Base-by-base conservation (phyloP, 345 rosid species). In the Eutrema japonicum region DNA sequence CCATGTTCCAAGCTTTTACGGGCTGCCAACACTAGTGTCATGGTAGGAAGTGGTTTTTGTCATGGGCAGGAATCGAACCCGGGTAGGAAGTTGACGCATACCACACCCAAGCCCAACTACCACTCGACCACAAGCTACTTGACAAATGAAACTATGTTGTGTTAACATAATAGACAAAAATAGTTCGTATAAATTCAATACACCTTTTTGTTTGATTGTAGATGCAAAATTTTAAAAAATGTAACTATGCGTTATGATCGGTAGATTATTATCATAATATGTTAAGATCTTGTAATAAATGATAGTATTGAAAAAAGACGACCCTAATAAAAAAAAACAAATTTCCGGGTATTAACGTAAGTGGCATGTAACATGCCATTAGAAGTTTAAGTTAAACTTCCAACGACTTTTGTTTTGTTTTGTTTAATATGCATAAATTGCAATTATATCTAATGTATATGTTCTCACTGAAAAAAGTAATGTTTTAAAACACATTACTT, bases 371-470 rank as follows among this genome's bases (percentile, higher is more conserved):
- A 8, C 48, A 41, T 18, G 46, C 62, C 45, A 45, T 11, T 52
- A 38, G 27, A 66, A 33, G 12, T 9, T 4, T 3, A 65, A 36
- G 8, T n/a, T 29, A 3, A 64, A n/a, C 47, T 43, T 68, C 30
- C 42, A 12, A 42, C 42, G 27, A 66, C 42, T 6, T 42, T 14
- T 42, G 22, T 4, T 61, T 27, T 2, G 4, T 37, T 63, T 33
- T 10, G 29, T 18, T 47, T 47, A 27, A 29, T 43, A 62, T 3
- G 27, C 8, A 32, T 22, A 38, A 32, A 18, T 30, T 54, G 52
- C 63, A 54, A n/a, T 67, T 30, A 30, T 46, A 48, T 30, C 45
- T 68, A 29, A 70, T 68, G 32, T 3, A 50, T 49, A 7, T 36
- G 11, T 36, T 22, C 13, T 1, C 47, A 49, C 59, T 16, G 13